These are phyloP conservation scores for Phytophthora sansomeana DNA, from an alignment of 352 stramenopile genomes.

Conservation along the genomic window DNA sequence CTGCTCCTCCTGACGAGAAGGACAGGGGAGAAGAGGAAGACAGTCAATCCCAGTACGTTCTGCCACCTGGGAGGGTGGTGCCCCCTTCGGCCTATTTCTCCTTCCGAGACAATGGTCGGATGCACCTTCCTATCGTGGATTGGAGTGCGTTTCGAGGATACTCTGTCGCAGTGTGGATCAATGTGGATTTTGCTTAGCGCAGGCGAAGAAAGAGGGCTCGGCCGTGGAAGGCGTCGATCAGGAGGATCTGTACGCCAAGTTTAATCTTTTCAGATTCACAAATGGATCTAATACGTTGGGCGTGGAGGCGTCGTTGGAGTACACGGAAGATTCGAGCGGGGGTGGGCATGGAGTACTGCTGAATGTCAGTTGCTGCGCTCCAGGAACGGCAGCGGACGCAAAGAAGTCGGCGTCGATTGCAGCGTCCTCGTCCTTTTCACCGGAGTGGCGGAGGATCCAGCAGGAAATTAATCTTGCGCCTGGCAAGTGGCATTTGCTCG, in stretches of 20 bases:
- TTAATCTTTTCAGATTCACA: slow-evolving; percentile 78
- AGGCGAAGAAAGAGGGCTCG: slow-evolving; percentile 25
- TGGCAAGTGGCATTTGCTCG: slow-evolving; percentile 74
- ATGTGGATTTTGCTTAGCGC: slow-evolving; percentile 44
- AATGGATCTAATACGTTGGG: slow-evolving; percentile 76
- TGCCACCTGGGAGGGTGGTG: slow-evolving; percentile 39
- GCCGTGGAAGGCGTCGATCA: slow-evolving; percentile 9
- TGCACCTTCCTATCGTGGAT: slow-evolving; percentile 81
- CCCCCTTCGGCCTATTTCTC: slow-evolving; percentile 73
- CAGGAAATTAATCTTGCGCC: slow-evolving; percentile 43
- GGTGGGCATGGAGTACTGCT: slow-evolving; percentile 42
- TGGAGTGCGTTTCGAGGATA: slow-evolving; percentile 85
- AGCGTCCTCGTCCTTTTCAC: slow-evolving; percentile 29
- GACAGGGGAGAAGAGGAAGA: slow-evolving; percentile 21
- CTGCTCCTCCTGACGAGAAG: slow-evolving; percentile 28
- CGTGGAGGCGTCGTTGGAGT: slow-evolving; percentile 75
- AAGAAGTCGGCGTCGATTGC: slow-evolving; percentile 47
- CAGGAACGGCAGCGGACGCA: slow-evolving; percentile 27
- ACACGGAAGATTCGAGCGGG: slow-evolving; percentile 40
- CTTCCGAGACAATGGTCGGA: slow-evolving; percentile 66
- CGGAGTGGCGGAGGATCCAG: slow-evolving; percentile 75
- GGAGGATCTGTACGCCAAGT: slow-evolving; percentile 46
- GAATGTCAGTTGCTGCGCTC: slow-evolving; percentile 65
- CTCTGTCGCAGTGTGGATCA: slow-evolving; percentile 80
- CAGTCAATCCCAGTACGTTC: slow-evolving; percentile 40